These are phyloP conservation scores for Pestalotiopsis sp. DNA, from an alignment of 2,329 filamentous ascomycete species.

Conservation along the genomic window DNA sequence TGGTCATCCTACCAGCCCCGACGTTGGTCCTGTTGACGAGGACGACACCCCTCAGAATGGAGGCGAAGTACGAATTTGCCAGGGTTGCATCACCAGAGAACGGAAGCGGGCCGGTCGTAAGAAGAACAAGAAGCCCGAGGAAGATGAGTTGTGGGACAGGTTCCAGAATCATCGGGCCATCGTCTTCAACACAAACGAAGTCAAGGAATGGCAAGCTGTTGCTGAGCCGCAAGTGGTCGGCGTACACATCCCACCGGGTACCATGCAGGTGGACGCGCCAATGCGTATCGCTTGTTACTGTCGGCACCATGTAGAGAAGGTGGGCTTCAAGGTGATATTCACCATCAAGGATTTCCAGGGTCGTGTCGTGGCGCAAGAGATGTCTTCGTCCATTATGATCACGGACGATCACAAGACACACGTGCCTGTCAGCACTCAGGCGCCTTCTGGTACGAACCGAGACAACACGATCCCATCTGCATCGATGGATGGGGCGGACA, in stretches of 20 bases:
- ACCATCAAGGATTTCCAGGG: conserved; percentile 84
- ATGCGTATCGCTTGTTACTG: conserved; percentile 99
- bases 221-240: conserved; percentile 52
- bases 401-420: conserved; percentile 98
- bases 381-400: conserved; percentile 91
- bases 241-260: conserved; percentile 45
- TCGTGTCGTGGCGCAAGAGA: conserved; percentile 78
- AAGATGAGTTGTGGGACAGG: conserved; percentile 84
- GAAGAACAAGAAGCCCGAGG: conserved; percentile 90
- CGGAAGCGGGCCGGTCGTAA: conserved; percentile 89
- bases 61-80: conserved; percentile 91
- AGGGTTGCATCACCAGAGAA: conserved; percentile 89
- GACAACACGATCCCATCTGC: conserved; percentile 7
- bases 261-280: conserved; percentile 79
- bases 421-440: conserved; percentile 33
- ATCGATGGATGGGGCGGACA: conserved; percentile 25
- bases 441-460: conserved; percentile 16
- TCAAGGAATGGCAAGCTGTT: conserved; percentile 77
- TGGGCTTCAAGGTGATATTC: conserved; percentile 91
- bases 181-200: conserved; percentile 87
- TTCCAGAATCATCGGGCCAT: conserved; percentile 82
- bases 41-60: conserved; percentile 80
- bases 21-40: conserved; percentile 59
- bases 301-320: conserved; percentile 90
- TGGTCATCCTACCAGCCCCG: conserved; percentile 32